Percentiles rank a stretch among this genome's conserved stretches.
These are phyloP conservation scores for Stemphylium vesicarium DNA, from an alignment of 2,329 filamentous ascomycete genomes.

Conservation along the genomic window DNA sequence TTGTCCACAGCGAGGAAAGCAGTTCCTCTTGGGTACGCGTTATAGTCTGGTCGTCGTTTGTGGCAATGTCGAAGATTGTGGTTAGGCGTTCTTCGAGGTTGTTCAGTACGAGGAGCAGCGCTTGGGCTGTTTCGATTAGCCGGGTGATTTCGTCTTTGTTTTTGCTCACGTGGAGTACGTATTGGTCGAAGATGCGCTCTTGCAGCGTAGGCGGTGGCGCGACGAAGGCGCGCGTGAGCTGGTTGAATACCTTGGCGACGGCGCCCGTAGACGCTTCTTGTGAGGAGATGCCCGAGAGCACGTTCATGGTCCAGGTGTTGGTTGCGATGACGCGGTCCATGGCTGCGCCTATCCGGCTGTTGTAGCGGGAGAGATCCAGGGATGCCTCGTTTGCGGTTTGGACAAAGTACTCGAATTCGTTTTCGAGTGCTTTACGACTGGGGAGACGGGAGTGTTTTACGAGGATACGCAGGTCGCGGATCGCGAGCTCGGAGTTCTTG, in stretches of 20 bases:
- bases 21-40: slow-evolving; percentile 68
- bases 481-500: slow-evolving; percentile 76
- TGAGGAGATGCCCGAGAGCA: slow-evolving; percentile 66
- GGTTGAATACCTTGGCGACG: slow-evolving; percentile 52
- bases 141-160: slow-evolving; percentile 72
- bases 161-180: slow-evolving; percentile 72
- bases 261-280: slow-evolving; percentile 50
- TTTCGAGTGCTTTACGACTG: slow-evolving; percentile 71
- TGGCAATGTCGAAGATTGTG: slow-evolving; percentile 72
- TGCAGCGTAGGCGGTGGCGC: slow-evolving; percentile 31
- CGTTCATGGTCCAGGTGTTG: slow-evolving; percentile 75
- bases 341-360: slow-evolving; percentile 74
- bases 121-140: slow-evolving; percentile 74
- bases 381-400: slow-evolving; percentile 70
- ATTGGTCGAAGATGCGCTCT: slow-evolving; percentile 71
- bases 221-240: slow-evolving; percentile 65
- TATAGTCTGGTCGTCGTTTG: slow-evolving; percentile 66
- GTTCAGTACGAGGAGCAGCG: slow-evolving; percentile 68
- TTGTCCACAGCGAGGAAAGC: slow-evolving; percentile 73
- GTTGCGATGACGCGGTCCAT: slow-evolving; percentile 77
- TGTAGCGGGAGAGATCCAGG: slow-evolving; percentile 74
- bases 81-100: slow-evolving; percentile 73
- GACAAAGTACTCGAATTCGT: slow-evolving; percentile 79
- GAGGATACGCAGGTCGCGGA: slow-evolving; percentile 75
- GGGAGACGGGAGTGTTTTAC: slow-evolving; percentile 74